Evolutionary conservation across 2,329 filamentous ascomycete species (phyloP).

Genomic region (Aspergillus viridinutans): DNA sequence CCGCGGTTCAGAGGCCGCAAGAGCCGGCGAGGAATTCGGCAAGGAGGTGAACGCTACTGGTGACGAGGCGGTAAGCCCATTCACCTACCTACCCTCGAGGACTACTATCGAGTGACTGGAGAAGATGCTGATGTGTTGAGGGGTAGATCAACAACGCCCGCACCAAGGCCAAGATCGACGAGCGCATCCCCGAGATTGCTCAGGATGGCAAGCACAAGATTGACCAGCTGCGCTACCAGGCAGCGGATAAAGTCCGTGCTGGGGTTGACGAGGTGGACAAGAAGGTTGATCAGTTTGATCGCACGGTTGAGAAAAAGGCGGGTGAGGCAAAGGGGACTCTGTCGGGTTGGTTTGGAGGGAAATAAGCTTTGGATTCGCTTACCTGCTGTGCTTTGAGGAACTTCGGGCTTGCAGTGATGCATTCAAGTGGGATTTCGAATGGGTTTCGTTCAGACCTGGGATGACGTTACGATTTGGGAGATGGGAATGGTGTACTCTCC

Average conservation of each 20-base stretch:
- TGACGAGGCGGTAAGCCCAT: slow-evolving; percentile 61
- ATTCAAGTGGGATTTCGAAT: neutral
- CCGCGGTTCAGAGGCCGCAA: slow-evolving; percentile 59
- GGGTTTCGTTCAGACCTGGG: neutral
- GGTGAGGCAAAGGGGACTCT: slow-evolving; percentile 79
- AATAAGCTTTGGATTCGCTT: slow-evolving; percentile 15
- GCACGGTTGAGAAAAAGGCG: slow-evolving; percentile 72
- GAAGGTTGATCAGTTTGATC: slow-evolving; percentile 72
- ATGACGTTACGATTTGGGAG: neutral
- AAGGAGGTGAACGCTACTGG: slow-evolving; percentile 61
- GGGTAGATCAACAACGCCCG: slow-evolving; percentile 59
- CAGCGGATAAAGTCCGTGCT: slow-evolving; percentile 43
- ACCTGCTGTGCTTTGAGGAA: neutral
- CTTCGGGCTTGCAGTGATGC: neutral
- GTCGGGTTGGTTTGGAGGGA: slow-evolving; percentile 74
- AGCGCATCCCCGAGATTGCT: slow-evolving; percentile 56
- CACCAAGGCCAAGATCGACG: slow-evolving; percentile 51
- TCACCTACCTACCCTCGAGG: too few relatives aligned
- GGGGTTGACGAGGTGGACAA: slow-evolving; percentile 45
- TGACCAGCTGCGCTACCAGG: slow-evolving; percentile 63
- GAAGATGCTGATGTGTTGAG: neutral
- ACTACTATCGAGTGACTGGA: neutral
- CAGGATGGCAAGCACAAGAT: slow-evolving; percentile 56
- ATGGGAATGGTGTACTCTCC: neutral
- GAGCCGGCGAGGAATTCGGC: slow-evolving; percentile 59